phyloP scores from a whole-genome alignment of 129 eudicot species.

The Flaveria linearis region DNA sequence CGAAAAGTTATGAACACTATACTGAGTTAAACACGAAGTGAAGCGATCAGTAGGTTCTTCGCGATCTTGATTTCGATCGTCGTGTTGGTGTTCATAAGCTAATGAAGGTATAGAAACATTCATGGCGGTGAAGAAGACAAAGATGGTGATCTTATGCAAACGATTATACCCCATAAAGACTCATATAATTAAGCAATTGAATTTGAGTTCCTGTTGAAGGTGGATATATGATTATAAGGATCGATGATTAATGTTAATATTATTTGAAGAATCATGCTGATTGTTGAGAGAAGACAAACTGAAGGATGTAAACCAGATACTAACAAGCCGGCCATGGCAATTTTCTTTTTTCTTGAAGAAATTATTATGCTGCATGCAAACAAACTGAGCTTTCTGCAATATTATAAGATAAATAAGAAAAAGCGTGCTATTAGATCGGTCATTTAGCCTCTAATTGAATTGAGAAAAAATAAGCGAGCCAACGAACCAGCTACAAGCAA shows the following conservation, averaged over 20 bases:
- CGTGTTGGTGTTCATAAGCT: conserved; percentile 14
- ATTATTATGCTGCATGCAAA: too few species aligned
- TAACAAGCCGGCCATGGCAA: conserved; percentile 41
- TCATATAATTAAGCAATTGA: neutral
- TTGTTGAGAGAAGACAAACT: conserved; percentile 32
- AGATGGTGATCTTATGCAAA: conserved; percentile 19
- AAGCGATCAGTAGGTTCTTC: conserved; percentile 19
- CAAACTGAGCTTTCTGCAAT: neutral
- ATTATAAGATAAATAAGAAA: neutral
- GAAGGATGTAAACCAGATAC: conserved; percentile 5
- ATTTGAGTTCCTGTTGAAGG: neutral
- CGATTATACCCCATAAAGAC: conserved; percentile 12
- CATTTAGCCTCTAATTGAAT: too few species aligned
- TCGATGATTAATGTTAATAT: conserved; percentile 6
- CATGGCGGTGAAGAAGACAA: neutral
- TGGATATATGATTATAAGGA: conserved; percentile 7
- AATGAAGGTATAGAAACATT: conserved; percentile 9
- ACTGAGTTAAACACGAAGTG: conserved; percentile 44
- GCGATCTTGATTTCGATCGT: neutral
- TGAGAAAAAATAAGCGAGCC: too few species aligned
- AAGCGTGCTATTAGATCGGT: too few species aligned
- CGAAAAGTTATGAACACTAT: conserved; percentile 53
- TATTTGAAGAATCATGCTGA: conserved; percentile 25
- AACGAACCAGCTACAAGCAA: too few species aligned
- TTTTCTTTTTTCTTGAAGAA: conserved; percentile 14